Base-by-base conservation (phyloP, 2,329 filamentous ascomycete genomes). In the Dothidotthia symphoricarpi region DNA sequence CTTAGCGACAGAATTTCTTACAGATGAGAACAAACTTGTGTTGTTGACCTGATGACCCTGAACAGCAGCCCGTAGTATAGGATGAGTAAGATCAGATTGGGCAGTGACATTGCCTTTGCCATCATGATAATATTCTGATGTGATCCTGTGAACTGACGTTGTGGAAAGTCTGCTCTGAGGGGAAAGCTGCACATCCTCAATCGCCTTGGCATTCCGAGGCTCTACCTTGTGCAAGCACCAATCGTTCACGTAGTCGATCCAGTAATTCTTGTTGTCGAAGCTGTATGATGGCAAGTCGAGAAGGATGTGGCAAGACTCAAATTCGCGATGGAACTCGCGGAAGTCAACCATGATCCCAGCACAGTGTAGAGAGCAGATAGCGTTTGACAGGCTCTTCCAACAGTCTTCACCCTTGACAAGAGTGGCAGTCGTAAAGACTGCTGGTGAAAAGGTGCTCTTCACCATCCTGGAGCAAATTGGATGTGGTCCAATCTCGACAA, bases 301-400 rank as follows among this genome's bases (percentile, higher is more conserved):
- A 3, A 83, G 61, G 1, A 66, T 59, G 10, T 75, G 68, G 2
- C 61, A 61, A 1, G 54, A 43, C 38, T 73, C 65, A 45, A 77
- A 80, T 16, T 72, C 69, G 3, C 70, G 63, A 54, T 82, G 76
- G 49, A 76, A 82, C 56, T 81, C 81, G 31, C 74, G 71, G 80
- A 81, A 87, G 47, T 80, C 67, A 17, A 86, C 63, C 4, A 71
- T 64, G 1, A 81, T 49, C 0, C 81, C 82, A 1, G 66, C 69
- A 1, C 56, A 58, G 56, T 86, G 74, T 0, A 86, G 64, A 0
- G 70, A 63, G 36, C 67, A 68, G 24, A 81, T 57, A 32, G 63
- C 75, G 3, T 56, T 47, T 2, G 72, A 64, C 2, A 84, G 57
- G 14, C n/a, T 31, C 13, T 41, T 33, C 31, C 32, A 47, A 2